A percentile compares a stretch with the other conserved stretches of the same genome.
Conservation (phyloP, 306 rosid species). For the Fragaria ananassa region DNA sequence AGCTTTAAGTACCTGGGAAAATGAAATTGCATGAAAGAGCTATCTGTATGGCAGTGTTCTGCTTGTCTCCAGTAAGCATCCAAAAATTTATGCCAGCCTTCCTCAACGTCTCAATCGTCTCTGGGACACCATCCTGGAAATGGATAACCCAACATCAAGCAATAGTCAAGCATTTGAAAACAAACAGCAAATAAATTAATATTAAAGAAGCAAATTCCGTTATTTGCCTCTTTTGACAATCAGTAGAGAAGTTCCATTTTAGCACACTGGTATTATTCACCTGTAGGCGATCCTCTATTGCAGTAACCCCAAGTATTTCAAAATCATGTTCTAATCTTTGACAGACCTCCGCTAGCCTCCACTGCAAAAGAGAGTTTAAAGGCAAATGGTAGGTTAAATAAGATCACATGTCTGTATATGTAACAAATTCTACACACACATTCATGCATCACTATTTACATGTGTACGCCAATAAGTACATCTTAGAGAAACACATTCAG, state of each 20-base stretch:
- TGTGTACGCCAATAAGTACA: neutral
- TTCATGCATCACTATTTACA: neutral
- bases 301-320: slow-evolving; percentile 95
- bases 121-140: slow-evolving; percentile 95
- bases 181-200: slow-evolving; percentile 1
- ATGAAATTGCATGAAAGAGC: slow-evolving; percentile 96
- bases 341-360: slow-evolving; percentile 97
- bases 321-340: slow-evolving; percentile 84
- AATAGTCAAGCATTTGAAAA: slow-evolving; percentile 2
- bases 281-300: slow-evolving; percentile 98
- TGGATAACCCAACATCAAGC: neutral
- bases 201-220: neutral
- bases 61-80: slow-evolving; percentile 99
- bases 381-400: neutral
- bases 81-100: slow-evolving; percentile 99
- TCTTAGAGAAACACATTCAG: neutral
- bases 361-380: slow-evolving; percentile 50
- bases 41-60: slow-evolving; percentile 92
- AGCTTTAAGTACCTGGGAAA: slow-evolving; percentile 73
- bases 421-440: neutral
- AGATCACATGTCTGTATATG: neutral
- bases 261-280: slow-evolving; percentile 39
- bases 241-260: slow-evolving; percentile 11
- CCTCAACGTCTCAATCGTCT: slow-evolving; percentile 84
- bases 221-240: neutral